A percentile compares a stretch with the other conserved stretches of the same genome.
Evolutionary conservation across 1,284 basidiomycete species (phyloP).

Genomic region (Amylostereum areolatum): DNA sequence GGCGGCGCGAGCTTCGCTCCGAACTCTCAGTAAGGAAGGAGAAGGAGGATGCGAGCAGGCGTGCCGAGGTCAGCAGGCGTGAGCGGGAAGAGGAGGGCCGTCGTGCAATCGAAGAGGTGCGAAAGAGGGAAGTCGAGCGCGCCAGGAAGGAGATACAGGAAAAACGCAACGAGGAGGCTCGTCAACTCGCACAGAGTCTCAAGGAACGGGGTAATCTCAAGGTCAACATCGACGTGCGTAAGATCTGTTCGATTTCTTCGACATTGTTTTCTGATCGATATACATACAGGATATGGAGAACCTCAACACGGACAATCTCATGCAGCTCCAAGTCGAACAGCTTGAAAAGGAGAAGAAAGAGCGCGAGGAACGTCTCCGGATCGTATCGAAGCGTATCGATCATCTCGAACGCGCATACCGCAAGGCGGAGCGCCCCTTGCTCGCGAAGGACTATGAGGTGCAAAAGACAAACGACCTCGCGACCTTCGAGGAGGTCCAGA

Average conservation of each 20-base stretch:
- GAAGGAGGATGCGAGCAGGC: slow-evolving; percentile 82
- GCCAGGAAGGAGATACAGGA: slow-evolving; percentile 80
- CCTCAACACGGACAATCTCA: slow-evolving; percentile 84
- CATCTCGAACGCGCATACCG: slow-evolving; percentile 95
- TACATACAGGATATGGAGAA: slow-evolving; percentile 68
- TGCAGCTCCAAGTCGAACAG: slow-evolving; percentile 90
- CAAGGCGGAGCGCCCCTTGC: slow-evolving; percentile 87
- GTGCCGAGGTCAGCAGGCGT: slow-evolving; percentile 65
- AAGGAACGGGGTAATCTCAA: slow-evolving; percentile 85
- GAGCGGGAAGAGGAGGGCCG: slow-evolving; percentile 74
- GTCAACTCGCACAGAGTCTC: slow-evolving; percentile 84
- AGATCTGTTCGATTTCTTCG: neutral
- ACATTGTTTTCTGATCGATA: slow-evolving; percentile 1
- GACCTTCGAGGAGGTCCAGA: slow-evolving; percentile 65
- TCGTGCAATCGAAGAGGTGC: slow-evolving; percentile 63
- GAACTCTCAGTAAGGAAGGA: slow-evolving; percentile 86
- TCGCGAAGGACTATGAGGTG: slow-evolving; percentile 82
- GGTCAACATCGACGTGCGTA: slow-evolving; percentile 71
- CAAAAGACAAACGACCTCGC: slow-evolving; percentile 78
- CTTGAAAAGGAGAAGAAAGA: slow-evolving; percentile 97
- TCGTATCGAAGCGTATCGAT: slow-evolving; percentile 88
- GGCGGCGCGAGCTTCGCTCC: slow-evolving; percentile 82
- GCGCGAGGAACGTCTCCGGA: slow-evolving; percentile 77
- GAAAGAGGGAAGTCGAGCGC: slow-evolving; percentile 72
- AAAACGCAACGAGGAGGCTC: slow-evolving; percentile 81